Evolutionary conservation across 2,329 filamentous ascomycete genomes (phyloP).

Genomic region (Stachybotrys elegans): DNA sequence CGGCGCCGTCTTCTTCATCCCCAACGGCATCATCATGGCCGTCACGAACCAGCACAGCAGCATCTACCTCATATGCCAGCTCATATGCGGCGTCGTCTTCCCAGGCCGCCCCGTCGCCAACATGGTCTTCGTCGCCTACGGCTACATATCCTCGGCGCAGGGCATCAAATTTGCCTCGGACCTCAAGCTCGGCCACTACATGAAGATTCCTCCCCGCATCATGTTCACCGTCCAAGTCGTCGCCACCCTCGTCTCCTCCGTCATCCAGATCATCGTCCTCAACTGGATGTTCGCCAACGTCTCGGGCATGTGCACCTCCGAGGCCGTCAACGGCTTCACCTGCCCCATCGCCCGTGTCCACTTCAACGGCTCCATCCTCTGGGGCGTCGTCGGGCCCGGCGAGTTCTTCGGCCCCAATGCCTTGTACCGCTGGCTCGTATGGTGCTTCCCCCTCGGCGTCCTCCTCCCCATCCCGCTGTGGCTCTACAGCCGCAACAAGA

Average conservation of each 20-base stretch:
- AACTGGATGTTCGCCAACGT: conserved; percentile 89
- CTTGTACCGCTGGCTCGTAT: conserved; percentile 71
- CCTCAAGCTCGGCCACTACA: conserved; percentile 82
- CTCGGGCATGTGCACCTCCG: conserved; percentile 68
- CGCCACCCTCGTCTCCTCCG: conserved; percentile 68
- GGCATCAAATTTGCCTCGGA: conserved; percentile 86
- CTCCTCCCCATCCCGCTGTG: conserved; percentile 70
- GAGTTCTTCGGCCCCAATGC: conserved; percentile 77
- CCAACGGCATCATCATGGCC: conserved; percentile 89
- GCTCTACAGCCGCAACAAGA: conserved; percentile 58
- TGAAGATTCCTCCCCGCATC: conserved; percentile 79
- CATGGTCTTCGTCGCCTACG: conserved; percentile 91
- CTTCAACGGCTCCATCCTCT: conserved; percentile 85
- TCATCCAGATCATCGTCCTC: conserved; percentile 78
- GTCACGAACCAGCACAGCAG: conserved; percentile 86
- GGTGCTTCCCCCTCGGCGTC: conserved; percentile 75
- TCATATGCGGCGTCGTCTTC: conserved; percentile 77
- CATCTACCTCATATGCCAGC: conserved; percentile 81
- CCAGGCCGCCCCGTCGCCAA: conserved; percentile 83
- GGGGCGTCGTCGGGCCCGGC: conserved; percentile 78
- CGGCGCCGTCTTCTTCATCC: conserved; percentile 78
- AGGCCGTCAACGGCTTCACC: conserved; percentile 82
- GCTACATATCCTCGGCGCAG: conserved; percentile 83
- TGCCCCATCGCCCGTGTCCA: conserved; percentile 84
- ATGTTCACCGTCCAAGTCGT: conserved; percentile 74